Evolutionary conservation across 257 asterid species (phyloP), one percentile per base, ranked within the genome.

Genomic region (Jasminum sambac): DNA sequence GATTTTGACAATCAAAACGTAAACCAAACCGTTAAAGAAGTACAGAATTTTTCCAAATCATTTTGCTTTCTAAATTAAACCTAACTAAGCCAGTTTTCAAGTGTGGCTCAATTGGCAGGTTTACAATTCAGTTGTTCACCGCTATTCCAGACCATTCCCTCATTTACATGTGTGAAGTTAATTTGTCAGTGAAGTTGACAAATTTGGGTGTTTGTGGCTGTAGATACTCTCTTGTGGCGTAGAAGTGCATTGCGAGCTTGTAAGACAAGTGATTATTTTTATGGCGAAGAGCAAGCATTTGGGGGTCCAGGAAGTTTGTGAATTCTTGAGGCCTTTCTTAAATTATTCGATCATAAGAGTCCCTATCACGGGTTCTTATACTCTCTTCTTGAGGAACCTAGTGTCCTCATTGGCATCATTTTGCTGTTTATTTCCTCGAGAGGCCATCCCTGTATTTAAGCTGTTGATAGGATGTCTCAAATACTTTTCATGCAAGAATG

Each of bases 241-340:
- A 71, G 93, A 82, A 76, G 89, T 84, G 48, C 91, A 91, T 60
- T 62, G 79, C 24, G 96, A 84, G 80, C 97, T 95, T 55, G 87
- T 87, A 82, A 90, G 80, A 68, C 97, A 89, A 87, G 92, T 91
- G 72, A 73, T 78, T 74, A 26, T 81, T 25, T 89, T 91, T 69
- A 63, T 91, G 66, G 76, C 74, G 78, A 89, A 89, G 88, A 84
- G 84, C 74, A 91, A 79, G 74, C 84, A 85, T 68, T 73, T 83
- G 25, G 90, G 96, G 73, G 82, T 82, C 85, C 82, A 78, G 65
- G 83, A 85, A 19, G 88, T 88, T 75, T 89, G 95, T 85, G 92
- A 89, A n/a, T 91, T 88, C 81, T 64, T 95, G 84, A 76, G 82
- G 70, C 96, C 98, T 77, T 85, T 95, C 79, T 72, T 95, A 73